Percentiles rank a stretch among this genome's conserved stretches.
Evolutionary conservation across 2,329 filamentous ascomycete species (phyloP).

Genomic region (Penicillium occitanis): DNA sequence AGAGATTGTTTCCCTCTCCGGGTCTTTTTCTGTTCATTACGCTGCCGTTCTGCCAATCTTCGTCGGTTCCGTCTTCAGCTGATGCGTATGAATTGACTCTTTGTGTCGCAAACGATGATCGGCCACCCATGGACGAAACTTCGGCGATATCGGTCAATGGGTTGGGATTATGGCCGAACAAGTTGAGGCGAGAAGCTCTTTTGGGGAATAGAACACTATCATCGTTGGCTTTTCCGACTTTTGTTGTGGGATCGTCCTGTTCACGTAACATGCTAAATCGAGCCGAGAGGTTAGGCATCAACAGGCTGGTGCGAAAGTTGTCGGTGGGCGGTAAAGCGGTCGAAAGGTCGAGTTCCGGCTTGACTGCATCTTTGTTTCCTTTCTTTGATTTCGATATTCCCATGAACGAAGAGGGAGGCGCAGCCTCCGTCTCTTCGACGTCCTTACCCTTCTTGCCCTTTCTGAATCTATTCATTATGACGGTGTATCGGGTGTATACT

Average conservation of each 20-base stretch:
- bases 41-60: constrained; percentile 65
- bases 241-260: constrained; percentile 86
- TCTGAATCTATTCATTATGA: constrained; percentile 43
- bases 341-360: constrained; percentile 68
- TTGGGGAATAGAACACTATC: constrained; percentile 87
- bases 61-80: constrained; percentile 61
- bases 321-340: constrained; percentile 75
- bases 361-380: constrained; percentile 48
- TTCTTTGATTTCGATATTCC: constrained; percentile 48
- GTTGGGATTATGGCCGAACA: constrained; percentile 64
- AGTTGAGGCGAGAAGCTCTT: constrained; percentile 72
- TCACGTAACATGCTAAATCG: constrained; percentile 96
- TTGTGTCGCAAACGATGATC: constrained; percentile 59
- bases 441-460: constrained; percentile 42
- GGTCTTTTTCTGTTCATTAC: constrained; percentile 84
- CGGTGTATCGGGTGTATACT: neutral
- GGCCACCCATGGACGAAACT: constrained; percentile 73
- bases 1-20: constrained; percentile 85
- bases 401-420: constrained; percentile 31
- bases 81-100: constrained; percentile 66
- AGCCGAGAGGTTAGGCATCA: constrained; percentile 93
- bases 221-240: constrained; percentile 90
- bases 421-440: constrained; percentile 50
- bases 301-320: constrained; percentile 89
- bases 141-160: constrained; percentile 83